Evolutionary conservation across 2,329 filamentous ascomycete genomes (phyloP), one percentile per base, ranked within the genome.

Genomic region (Polychaeton citri): DNA sequence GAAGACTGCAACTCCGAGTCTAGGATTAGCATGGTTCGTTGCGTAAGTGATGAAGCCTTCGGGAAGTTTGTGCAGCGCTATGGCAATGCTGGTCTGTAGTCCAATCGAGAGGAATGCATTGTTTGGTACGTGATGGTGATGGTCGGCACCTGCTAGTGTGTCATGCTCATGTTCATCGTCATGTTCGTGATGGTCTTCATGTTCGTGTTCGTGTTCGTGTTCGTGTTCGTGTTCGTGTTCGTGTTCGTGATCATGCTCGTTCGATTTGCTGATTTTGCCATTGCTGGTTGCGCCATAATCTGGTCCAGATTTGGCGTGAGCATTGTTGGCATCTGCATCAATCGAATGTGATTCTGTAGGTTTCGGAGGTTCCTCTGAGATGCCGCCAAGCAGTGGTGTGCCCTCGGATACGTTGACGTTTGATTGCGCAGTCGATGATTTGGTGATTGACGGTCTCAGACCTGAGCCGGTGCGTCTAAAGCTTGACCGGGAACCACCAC

Each of bases 71-170:
- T 98, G 90, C 2, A 98, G 67, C 6, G 88, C 86, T 43, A 98
- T 96, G 5, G 90, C 90, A 34, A 95, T 79, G 12, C 84, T 88
- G 0, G 90, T 96, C 59, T 98, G 90, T 1, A 98, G 72, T n/a
- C 90, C 87, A 41, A 96, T 90, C 35, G 83, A 83, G 43, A 96
- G 68, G 57, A 95, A 98, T 5, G 84, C 85, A 52, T 96, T 96
- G 42, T 83, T 79, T 0, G 88, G 84, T 3, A 96, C 88, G 57
- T 98, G 90, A 59, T 98, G 88, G 52, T 98, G 88, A 52, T 95
- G 85, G 45, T 61, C 46, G 15, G 52, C 48, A 19, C 43, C 35
- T 30, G 36, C 21, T 4, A 40, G 34, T 18, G 34, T 16, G 28
- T 37, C 32, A 15, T 34, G 16, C 15, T 37, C 10, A n/a, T n/a